These are phyloP conservation scores for Coix lacrymajobi DNA, from an alignment of 176 grass and related monocot species.

Conservation along the genomic window DNA sequence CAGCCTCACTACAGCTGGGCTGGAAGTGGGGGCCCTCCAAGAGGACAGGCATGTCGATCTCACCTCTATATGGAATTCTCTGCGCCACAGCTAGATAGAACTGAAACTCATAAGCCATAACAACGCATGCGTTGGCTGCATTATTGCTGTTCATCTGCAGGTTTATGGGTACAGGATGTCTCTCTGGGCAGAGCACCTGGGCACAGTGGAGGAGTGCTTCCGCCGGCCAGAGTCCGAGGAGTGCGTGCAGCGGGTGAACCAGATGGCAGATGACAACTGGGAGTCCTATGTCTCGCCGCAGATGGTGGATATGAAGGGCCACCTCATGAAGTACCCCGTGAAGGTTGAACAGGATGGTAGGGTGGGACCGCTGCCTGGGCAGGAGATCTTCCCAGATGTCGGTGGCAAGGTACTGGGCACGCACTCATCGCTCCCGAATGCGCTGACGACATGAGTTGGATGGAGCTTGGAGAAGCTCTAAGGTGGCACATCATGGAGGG, in stretches of 20 bases:
- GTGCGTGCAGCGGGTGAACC: constrained; percentile 55
- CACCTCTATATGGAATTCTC: not conserved
- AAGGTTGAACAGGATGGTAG: constrained; percentile 36
- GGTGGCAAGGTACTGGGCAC: constrained; percentile 69
- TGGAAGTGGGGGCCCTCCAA: constrained; percentile 17
- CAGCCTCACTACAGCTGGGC: constrained; percentile 62
- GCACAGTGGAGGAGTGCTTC: constrained; percentile 48
- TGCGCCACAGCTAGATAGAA: not conserved
- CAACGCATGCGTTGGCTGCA: not conserved
- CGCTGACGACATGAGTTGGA: constrained; percentile 34
- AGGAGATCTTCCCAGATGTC: constrained; percentile 67
- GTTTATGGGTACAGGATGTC: constrained; percentile 89
- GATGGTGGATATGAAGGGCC: constrained; percentile 51
- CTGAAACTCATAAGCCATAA: not conserved
- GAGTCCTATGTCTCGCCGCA: constrained; percentile 32
- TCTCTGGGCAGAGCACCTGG: constrained; percentile 79
- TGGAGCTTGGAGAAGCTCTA: not conserved
- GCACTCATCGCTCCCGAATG: constrained; percentile 52
- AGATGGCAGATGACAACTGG: constrained; percentile 67
- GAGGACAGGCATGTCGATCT: constrained; percentile 46
- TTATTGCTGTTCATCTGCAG: constrained; percentile 30
- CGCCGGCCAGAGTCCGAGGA: constrained; percentile 41
- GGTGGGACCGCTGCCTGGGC: constrained; percentile 35
- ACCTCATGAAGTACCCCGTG: constrained; percentile 75
- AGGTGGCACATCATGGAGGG: not conserved